Base-by-base conservation (phyloP, 371 early-diverging fungal species). In the Mucor plumbeus region DNA sequence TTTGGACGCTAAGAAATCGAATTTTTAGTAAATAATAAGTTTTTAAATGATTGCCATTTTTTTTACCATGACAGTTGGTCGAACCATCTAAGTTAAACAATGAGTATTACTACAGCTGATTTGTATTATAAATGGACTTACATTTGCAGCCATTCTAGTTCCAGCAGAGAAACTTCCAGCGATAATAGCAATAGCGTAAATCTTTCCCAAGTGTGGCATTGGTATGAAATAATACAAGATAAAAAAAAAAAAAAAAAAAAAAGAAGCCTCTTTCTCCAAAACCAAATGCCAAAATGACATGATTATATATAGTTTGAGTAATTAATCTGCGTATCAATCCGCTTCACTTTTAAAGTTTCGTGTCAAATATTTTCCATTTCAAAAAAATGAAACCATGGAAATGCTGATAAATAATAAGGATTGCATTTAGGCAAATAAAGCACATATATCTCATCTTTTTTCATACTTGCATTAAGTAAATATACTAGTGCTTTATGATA, bases 101-200 rank as follows among this genome's bases (percentile, higher is more conserved):
- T 26, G 26, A 26, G 26, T 3, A 26, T 26, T 26, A 26, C 3
- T 26, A 3, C 26, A 26, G 26, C 26, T 26, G 26, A 26, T 26
- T 26, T 26, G 26, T 3, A 26, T 26, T 17, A 19, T 19, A 3
- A 19, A 6, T 15, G 19, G 1, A 47, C 47, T 47, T 47, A 47
- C 47, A 19, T 47, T 47, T 19, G 47, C 47, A 47, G 47, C 47
- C 47, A 47, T 47, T 47, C 47, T 47, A 19, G 47, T 47, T 3
- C 47, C 47, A 47, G 21, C 47, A 47, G 47, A 47, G 47, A 47
- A 47, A 10, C 47, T 47, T 47, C 47, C 47, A 19, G 47, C 47
- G 10, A 47, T 19, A 19, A 47, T 19, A 19, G 47, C 19, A 47
- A 47, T 47, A 8, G 47, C 17, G 17, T 47, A 47, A 19, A 47